Base-by-base conservation (phyloP, 495 filamentous ascomycete genomes). In the Xylaria curta region DNA sequence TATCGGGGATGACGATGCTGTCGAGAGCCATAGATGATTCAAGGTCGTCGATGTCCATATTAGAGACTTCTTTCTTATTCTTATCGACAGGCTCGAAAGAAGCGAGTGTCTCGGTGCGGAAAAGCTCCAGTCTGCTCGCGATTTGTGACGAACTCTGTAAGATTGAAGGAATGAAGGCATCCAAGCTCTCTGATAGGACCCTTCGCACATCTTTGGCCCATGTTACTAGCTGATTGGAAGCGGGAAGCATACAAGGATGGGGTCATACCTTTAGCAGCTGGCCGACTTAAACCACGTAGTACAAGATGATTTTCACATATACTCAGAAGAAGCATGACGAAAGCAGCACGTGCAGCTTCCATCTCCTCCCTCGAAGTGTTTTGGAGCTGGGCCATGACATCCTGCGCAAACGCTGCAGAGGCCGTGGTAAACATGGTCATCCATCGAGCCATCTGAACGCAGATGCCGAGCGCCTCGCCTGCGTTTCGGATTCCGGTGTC, bases 1-100 rank as follows among this genome's bases (percentile, higher is more conserved):
- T 80, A 73, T 94, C 91, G 33, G 90, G 84, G 2, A 96, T 78
- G 77, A 76, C 87, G 77, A 81, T 84, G 75, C 76, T 90, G 77
- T 86, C 85, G 44, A 87, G 69, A n/a, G 79, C 83, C 71, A 88
- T 82, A 15, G 78, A 77, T 19, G 80, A 78, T 66, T 85, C 82
- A 24, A 88, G 75, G 58, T 88, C 81, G 51, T 84, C 84, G 42
- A 88, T 85, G 12, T 83, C 84, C 33, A 82, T 79, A 33, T 82
- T 79, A 1, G 76, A 78, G 1, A 79, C 76, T n/a, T 81, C 80
- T 44, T 83, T 85, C 61, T 84, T 86, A 10, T 33, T 15, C 72
- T 83, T 82, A 49, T 83, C 81, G 12, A 76, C 70, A 5, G 86
- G 84, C 51, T 86, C 83, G 42, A 83, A 80, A 2, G 78, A 77